A percentile compares a stretch with the other conserved stretches of the same genome.
Evolutionary conservation across 306 rosid genomes (phyloP).

Genomic region (Glycine latifolia): DNA sequence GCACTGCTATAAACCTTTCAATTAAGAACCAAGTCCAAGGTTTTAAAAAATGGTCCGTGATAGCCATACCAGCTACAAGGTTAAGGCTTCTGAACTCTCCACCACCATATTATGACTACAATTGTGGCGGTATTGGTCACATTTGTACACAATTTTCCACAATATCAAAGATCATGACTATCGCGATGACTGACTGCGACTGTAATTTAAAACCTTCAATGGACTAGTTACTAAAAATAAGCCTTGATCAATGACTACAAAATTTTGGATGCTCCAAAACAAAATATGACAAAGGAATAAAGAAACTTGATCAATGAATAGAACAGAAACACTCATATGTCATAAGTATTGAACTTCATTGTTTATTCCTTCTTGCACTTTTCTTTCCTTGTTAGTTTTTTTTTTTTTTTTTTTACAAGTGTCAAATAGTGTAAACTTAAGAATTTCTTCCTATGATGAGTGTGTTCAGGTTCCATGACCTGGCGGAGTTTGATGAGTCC

Average conservation of each 20-base stretch:
- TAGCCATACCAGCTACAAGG: not conserved
- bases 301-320: conserved; percentile 1
- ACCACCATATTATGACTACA: no score
- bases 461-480: conserved; percentile 84
- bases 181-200: no score
- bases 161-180: not conserved
- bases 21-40: not conserved
- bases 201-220: not conserved
- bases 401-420: not conserved
- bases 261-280: not conserved
- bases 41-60: not conserved
- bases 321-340: not conserved
- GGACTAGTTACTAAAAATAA: not conserved
- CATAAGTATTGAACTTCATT: conserved; percentile 25
- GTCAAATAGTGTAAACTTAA: conserved; percentile 5
- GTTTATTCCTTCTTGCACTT: conserved; percentile 19
- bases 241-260: conserved; percentile 14
- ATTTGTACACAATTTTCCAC: not conserved
- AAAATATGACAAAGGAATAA: not conserved
- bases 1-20: conserved; percentile 25
- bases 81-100: not conserved
- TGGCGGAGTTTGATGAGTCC: conserved; percentile 85
- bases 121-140: not conserved
- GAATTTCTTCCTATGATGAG: not conserved
- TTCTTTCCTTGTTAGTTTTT: not conserved